Base-by-base conservation (phyloP, 2,329 filamentous ascomycete genomes). In the Neodidymelliopsis sp. region DNA sequence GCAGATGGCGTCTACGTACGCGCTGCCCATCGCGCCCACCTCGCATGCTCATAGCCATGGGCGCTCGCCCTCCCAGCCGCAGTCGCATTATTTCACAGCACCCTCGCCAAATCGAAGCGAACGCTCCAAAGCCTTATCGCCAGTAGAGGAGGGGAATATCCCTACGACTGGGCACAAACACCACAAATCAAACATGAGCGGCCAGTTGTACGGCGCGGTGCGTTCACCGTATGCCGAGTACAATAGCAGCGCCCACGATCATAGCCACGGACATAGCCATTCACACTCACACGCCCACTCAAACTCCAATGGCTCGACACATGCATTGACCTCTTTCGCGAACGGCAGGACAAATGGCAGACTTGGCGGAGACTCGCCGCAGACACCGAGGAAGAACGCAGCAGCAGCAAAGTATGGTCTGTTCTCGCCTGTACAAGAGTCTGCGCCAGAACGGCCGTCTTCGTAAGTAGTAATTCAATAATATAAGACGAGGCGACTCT, bases 1-100 rank as follows among this genome's bases (percentile, higher is more conserved):
- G 54, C 47, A 46, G 30, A 78, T 78, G 75, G 74, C 75, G 52
- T 76, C 75, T 48, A 74, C 72, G 48, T 77, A 77, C 69, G 75
- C 75, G 33, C 67, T 77, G 54, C 75, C 76, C 37, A 50, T 67
- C 33, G 63, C 67, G 45, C 49, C 60, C 41, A 60, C 65, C 45
- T 63, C 65, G 45, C 69, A 69, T 37, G 28, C 65, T 24, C 67
- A 70, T 53, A 62, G 60, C 59, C 69, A 73, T 66, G 68, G 64
- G 59, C 73, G 75, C 49, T 70, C 66, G 25, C 73, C 71, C 46
- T 73, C 49, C 27, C 42, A 46, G 27, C 36, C 48, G 36, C 33
- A 37, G 9, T 37, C 74, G 30, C 72, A 75, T 31, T 66, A 65
- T 42, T 55, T 64, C 23, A 52, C 63, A 36, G 64, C 68, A 35